phyloP scores from a whole-genome alignment of 306 rosid species.

The Inga leiocalycina region DNA sequence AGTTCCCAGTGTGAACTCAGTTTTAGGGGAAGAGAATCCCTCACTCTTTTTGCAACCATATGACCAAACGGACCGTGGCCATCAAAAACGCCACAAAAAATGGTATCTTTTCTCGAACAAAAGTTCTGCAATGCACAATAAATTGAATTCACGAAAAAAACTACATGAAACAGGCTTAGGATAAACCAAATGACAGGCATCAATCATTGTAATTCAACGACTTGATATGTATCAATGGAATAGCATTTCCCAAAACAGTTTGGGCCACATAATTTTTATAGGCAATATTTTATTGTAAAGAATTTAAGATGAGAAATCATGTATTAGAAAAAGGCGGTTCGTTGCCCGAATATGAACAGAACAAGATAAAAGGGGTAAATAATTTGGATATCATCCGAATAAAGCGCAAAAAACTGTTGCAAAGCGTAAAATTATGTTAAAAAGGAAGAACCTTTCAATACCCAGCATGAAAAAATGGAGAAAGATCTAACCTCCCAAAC shows the following conservation, averaged over 20 bases:
- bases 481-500: conserved; percentile 91
- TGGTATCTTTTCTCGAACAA: conserved; percentile 74
- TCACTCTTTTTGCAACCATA: conserved; percentile 97
- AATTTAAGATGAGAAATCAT: conserved; percentile 23
- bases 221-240: not conserved
- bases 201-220: not conserved
- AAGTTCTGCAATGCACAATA: conserved; percentile 67
- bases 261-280: conserved; percentile 1
- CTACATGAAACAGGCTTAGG: not conserved
- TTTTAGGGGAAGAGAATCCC: conserved; percentile 94
- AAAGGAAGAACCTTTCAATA: not conserved
- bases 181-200: conserved; percentile 27
- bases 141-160: conserved; percentile 23
- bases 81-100: conserved; percentile 97
- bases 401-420: conserved; percentile 15
- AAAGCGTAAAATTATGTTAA: not conserved
- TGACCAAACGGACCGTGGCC: conserved; percentile 99
- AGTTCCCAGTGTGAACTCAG: conserved; percentile 89
- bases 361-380: not conserved
- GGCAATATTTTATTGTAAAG: not conserved
- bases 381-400: conserved; percentile 27
- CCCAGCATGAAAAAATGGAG: not conserved
- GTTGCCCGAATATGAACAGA: not conserved
- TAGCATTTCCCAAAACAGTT: not conserved
- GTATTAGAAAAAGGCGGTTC: not conserved